Evolutionary conservation across 2,329 filamentous ascomycete genomes (phyloP).

Genomic region (Sporothrix globosa): DNA sequence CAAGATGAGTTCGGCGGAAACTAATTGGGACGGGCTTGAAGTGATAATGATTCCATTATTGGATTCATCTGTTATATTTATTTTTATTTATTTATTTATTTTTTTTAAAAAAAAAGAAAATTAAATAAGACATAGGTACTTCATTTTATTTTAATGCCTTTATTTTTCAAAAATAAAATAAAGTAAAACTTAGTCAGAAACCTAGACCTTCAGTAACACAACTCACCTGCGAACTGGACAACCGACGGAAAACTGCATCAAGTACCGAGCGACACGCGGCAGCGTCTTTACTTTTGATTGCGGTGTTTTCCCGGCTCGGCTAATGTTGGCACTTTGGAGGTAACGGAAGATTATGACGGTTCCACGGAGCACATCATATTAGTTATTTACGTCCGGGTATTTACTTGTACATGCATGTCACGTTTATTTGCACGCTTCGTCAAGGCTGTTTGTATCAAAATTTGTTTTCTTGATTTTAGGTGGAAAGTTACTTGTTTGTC

Average conservation of each 20-base stretch:
- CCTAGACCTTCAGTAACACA: not conserved
- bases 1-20: no score
- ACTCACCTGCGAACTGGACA: not conserved
- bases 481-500: not conserved
- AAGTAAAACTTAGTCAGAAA: no score
- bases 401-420: not conserved
- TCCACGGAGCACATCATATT: no score
- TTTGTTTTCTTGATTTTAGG: conserved; percentile 12
- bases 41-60: no score
- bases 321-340: conserved; percentile 10
- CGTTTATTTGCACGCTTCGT: not conserved
- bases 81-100: no score
- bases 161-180: no score
- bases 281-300: not conserved
- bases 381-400: not conserved
- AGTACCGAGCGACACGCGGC: conserved; percentile 8
- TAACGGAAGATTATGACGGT: no score
- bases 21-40: no score
- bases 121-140: no score
- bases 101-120: no score
- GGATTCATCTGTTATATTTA: no score
- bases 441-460: conserved; percentile 12
- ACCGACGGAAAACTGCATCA: not conserved
- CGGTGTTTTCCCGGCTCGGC: conserved; percentile 4
- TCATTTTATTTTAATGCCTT: no score